Evolutionary conservation across 768 basidiomycete species (phyloP).

Genomic region (Naganishia randhawae): DNA sequence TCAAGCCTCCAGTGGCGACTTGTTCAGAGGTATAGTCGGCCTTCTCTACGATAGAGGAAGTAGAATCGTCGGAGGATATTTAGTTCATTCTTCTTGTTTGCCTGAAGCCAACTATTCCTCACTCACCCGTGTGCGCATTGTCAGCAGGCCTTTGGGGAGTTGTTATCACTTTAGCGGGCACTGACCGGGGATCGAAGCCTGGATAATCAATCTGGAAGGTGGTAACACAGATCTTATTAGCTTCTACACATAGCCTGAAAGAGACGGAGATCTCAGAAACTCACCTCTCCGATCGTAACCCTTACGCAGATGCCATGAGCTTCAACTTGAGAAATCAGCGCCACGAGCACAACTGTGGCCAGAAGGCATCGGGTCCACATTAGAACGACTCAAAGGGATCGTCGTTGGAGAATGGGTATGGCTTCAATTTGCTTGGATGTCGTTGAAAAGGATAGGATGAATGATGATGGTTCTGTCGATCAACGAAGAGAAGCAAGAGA

Average conservation of each 20-base stretch:
- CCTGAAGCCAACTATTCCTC: too few relatives aligned
- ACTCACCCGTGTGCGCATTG: slow-evolving; percentile 8
- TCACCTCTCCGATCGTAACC: background rate
- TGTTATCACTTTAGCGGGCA: too few relatives aligned
- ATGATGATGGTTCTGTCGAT: background rate
- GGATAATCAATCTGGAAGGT: background rate
- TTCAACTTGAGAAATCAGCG: background rate
- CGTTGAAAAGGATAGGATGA: background rate
- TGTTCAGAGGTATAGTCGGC: slow-evolving; percentile 15
- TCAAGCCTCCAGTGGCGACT: background rate
- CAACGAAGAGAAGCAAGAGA: background rate
- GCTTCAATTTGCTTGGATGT: background rate
- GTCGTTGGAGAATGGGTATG: too few relatives aligned
- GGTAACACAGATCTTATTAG: background rate
- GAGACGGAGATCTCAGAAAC: background rate
- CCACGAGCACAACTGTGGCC: background rate
- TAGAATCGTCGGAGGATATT: too few relatives aligned
- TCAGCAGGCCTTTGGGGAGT: slow-evolving; percentile 7
- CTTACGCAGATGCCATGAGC: slow-evolving; percentile 9
- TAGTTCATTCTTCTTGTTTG: too few relatives aligned
- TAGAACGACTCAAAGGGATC: background rate
- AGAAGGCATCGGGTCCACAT: background rate
- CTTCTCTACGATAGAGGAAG: background rate
- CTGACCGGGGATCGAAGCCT: background rate
- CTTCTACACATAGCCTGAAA: background rate